Evolutionary conservation across 192 early-diverging fungal species (phyloP).

Genomic region (Coemansia sp.): DNA sequence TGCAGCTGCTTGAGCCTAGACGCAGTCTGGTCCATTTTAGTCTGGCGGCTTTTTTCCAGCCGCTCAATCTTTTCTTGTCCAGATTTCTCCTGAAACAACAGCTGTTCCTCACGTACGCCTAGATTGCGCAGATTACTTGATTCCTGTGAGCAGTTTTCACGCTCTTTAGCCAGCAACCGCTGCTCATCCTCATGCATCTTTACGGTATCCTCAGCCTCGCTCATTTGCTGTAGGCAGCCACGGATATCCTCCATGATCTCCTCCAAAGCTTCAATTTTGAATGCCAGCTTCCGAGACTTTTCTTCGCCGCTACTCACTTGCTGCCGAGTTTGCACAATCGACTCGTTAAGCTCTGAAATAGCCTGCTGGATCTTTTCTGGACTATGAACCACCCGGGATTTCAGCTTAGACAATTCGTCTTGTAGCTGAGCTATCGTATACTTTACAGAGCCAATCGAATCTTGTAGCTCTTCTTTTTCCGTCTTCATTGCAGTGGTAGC

Average conservation of each 20-base stretch:
- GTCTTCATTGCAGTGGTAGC: conserved; percentile 52
- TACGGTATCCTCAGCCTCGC: conserved; percentile 61
- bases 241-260: conserved; percentile 57
- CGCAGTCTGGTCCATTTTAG: conserved; percentile 35
- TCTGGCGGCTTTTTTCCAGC: conserved; percentile 31
- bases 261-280: conserved; percentile 58
- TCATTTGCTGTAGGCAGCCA: conserved; percentile 59
- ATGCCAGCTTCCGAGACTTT: conserved; percentile 55
- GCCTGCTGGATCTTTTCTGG: conserved; percentile 72
- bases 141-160: conserved; percentile 25
- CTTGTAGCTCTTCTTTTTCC: conserved; percentile 57
- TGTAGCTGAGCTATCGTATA: conserved; percentile 55
- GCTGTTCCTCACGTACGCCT: conserved; percentile 42
- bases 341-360: conserved; percentile 59
- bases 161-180: conserved; percentile 25
- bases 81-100: conserved; percentile 42
- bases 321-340: conserved; percentile 46
- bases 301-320: conserved; percentile 53
- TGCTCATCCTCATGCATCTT: conserved; percentile 53
- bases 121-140: conserved; percentile 24
- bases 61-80: conserved; percentile 51
- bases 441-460: conserved; percentile 52
- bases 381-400: conserved; percentile 67
- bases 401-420: conserved; percentile 53
- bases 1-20: conserved; percentile 25